phyloP scores from a whole-genome alignment of 257 asterid species.

The Catharanthus roseus region DNA sequence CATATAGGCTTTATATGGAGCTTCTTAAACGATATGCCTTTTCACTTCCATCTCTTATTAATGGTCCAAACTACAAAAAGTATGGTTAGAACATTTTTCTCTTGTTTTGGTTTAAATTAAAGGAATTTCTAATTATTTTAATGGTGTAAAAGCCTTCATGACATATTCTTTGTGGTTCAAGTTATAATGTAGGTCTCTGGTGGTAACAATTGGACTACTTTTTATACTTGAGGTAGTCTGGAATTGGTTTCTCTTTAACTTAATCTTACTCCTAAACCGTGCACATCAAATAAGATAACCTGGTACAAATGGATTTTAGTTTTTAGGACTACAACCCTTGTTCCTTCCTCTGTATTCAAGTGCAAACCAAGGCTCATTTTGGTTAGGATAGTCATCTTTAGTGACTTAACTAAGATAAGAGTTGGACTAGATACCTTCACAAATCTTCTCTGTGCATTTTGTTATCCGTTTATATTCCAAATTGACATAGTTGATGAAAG shows the following conservation, averaged over 20 bases:
- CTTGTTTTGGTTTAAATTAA: background rate
- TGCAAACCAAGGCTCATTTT: background rate
- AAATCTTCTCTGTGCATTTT: background rate
- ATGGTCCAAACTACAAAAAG: slow-evolving; percentile 76
- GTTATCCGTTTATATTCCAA: background rate
- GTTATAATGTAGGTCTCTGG: too few species aligned
- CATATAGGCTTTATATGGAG: slow-evolving; percentile 88
- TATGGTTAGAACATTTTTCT: slow-evolving; percentile 27
- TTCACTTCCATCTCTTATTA: slow-evolving; percentile 63
- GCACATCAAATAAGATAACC: background rate
- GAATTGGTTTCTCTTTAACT: background rate
- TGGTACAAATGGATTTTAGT: background rate
- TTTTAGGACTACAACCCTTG: background rate
- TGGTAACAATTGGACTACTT: background rate
- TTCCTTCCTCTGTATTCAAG: background rate
- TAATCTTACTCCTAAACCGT: background rate
- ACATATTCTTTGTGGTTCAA: background rate
- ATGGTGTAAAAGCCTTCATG: background rate
- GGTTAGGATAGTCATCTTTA: background rate
- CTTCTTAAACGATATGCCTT: slow-evolving; percentile 69
- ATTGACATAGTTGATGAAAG: slow-evolving; percentile 11
- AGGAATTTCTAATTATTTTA: background rate
- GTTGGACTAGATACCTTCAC: background rate
- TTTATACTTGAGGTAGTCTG: background rate
- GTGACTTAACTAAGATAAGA: background rate